Conservation (phyloP, 2,329 filamentous ascomycete genomes). For the Acrodontium crateriforme region DNA sequence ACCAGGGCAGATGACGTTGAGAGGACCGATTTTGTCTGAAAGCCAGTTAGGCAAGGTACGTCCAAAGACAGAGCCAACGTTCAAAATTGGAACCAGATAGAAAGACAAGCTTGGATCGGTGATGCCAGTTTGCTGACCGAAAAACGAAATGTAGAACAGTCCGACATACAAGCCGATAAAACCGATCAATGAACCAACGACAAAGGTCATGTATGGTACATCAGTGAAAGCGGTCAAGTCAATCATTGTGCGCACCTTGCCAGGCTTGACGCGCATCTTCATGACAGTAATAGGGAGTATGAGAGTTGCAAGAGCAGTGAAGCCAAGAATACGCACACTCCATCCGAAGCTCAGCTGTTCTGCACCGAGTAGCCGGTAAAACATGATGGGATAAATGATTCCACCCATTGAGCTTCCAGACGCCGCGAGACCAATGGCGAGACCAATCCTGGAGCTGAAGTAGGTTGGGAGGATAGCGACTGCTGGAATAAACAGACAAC, state of each 20-base stretch:
- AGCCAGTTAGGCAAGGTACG: conserved; percentile 26
- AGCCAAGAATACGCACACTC: conserved; percentile 19
- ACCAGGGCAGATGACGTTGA: conserved; percentile 24
- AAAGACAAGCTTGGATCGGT: conserved; percentile 24
- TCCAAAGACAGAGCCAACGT: conserved; percentile 28
- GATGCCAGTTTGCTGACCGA: conserved; percentile 18
- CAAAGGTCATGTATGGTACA: conserved; percentile 24
- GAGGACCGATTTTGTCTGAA: conserved; percentile 25
- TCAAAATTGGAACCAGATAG: conserved; percentile 30
- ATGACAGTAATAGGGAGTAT: conserved; percentile 18
- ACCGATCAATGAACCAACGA: conserved; percentile 20
- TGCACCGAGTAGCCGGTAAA: conserved; percentile 18
- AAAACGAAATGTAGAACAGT: conserved; percentile 30
- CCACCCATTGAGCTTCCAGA: conserved; percentile 28
- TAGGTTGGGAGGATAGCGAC: conserved; percentile 36
- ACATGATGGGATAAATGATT: conserved; percentile 24
- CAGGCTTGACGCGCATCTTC: conserved; percentile 23
- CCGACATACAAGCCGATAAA: conserved; percentile 29
- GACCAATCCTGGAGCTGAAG: conserved; percentile 31
- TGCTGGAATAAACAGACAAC: conserved; percentile 29
- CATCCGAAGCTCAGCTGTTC: conserved; percentile 19
- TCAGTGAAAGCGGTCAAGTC: conserved; percentile 29
- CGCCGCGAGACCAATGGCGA: conserved; percentile 33
- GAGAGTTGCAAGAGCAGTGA: conserved; percentile 20
- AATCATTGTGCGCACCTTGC: conserved; percentile 23